Percentiles rank a stretch among this genome's conserved stretches.
phyloP scores from a whole-genome alignment of 257 asterid species.

The Cynanchum wilfordii region DNA sequence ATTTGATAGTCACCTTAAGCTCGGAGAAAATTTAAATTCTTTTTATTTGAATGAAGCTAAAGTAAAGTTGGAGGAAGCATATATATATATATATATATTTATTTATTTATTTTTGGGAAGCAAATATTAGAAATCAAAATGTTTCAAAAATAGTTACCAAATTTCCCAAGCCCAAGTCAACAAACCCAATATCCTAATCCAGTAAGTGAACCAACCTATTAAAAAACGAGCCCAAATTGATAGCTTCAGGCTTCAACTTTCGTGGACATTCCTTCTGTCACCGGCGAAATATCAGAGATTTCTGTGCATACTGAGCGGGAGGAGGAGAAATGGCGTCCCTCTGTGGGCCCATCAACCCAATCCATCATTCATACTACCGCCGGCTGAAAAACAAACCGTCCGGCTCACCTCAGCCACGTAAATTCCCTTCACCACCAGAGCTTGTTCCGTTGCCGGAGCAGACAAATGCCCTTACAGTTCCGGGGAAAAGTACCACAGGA shows the following conservation, averaged over 20 bases:
- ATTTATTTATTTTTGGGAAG: too few relatives aligned
- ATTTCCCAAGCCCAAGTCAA: too few relatives aligned
- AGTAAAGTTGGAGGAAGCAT: too few relatives aligned
- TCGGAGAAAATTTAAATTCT: too few relatives aligned
- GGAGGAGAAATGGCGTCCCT: slow-evolving; percentile 32
- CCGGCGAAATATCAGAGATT: not conserved
- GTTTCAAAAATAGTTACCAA: too few relatives aligned
- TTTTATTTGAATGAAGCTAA: too few relatives aligned
- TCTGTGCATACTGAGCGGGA: not conserved
- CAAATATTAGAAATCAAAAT: too few relatives aligned
- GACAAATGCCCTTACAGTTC: not conserved
- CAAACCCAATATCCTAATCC: too few relatives aligned
- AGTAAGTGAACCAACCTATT: too few relatives aligned
- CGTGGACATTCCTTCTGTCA: not conserved
- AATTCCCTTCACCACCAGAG: not conserved
- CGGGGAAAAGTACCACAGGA: slow-evolving; percentile 14
- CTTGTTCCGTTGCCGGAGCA: slow-evolving; percentile 2
- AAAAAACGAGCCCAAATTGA: not conserved
- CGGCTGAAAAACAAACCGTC: slow-evolving; percentile 5
- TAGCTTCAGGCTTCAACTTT: not conserved
- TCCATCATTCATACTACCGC: slow-evolving; percentile 15
- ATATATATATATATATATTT: too few relatives aligned
- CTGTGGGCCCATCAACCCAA: slow-evolving; percentile 37
- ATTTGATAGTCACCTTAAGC: too few relatives aligned
- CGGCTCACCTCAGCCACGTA: not conserved